phyloP scores from a whole-genome alignment of 192 early-diverging fungal genomes.

The Coemansia sp. region DNA sequence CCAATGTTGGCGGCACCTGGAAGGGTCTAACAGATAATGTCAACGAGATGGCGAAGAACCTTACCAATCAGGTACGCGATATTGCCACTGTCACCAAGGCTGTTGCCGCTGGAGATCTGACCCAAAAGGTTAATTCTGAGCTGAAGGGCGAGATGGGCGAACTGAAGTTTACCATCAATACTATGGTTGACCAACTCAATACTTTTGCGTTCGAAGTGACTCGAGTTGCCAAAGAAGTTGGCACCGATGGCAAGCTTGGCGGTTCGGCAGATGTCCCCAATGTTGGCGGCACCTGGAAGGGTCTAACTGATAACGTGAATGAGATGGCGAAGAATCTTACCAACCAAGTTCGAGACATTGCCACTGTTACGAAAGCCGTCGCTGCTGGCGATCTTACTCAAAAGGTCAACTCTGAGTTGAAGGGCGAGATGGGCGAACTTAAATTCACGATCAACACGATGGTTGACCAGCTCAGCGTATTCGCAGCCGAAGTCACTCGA shows the following conservation, averaged over 20 bases:
- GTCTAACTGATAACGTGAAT: conserved; percentile 60
- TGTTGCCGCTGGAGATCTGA: conserved; percentile 65
- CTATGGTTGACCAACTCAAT: conserved; percentile 66
- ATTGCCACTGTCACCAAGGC: conserved; percentile 61
- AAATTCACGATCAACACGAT: conserved; percentile 28
- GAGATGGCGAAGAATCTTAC: conserved; percentile 61
- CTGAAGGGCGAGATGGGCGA: conserved; percentile 62
- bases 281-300: conserved; percentile 66
- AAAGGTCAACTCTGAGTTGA: conserved; percentile 14
- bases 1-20: conserved; percentile 59
- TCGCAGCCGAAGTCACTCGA: conserved; percentile 44
- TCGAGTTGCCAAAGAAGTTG: conserved; percentile 64
- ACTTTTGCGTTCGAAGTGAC: conserved; percentile 66
- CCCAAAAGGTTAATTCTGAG: conserved; percentile 60
- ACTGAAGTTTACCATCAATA: conserved; percentile 64
- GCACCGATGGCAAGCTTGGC: conserved; percentile 67
- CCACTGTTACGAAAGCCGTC: conserved; percentile 35
- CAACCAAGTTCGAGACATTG: conserved; percentile 60
- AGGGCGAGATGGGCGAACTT: conserved; percentile 19
- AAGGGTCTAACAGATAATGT: conserved; percentile 60
- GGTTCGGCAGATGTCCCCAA: conserved; percentile 62
- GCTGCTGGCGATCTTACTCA: conserved; percentile 16
- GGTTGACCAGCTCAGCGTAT: conserved; percentile 22
- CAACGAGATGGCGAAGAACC: conserved; percentile 62
- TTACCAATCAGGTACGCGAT: conserved; percentile 59